A percentile compares a stretch with the other conserved stretches of the same genome.
phyloP scores from a whole-genome alignment of 371 early-diverging fungal genomes.

The Nosema bombycis region DNA sequence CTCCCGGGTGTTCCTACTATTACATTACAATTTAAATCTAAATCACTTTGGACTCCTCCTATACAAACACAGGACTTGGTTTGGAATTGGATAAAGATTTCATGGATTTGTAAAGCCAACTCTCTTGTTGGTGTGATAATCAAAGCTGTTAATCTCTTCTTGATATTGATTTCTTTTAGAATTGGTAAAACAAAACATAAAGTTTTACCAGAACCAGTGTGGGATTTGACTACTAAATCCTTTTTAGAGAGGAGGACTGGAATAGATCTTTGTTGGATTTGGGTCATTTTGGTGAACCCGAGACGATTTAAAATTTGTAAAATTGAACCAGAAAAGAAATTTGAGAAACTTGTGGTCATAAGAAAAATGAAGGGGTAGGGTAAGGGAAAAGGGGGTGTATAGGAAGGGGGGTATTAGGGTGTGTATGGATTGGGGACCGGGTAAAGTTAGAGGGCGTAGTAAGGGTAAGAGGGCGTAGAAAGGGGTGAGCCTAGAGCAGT shows the following conservation, averaged over 20 bases:
- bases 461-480: no score
- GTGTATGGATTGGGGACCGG: no score
- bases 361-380: no score
- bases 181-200: slow-evolving; percentile 90
- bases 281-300: no score
- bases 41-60: slow-evolving; percentile 79
- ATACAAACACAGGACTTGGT: slow-evolving; percentile 80
- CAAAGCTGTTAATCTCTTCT: slow-evolving; percentile 65
- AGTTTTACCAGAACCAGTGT: slow-evolving; percentile 94
- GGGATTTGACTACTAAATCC: slow-evolving; percentile 90
- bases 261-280: slow-evolving; percentile 86
- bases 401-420: no score
- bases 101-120: slow-evolving; percentile 85
- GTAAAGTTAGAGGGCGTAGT: no score
- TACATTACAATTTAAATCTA: slow-evolving; percentile 85
- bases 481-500: no score
- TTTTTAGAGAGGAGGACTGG: slow-evolving; percentile 79
- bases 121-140: slow-evolving; percentile 93
- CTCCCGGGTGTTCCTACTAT: slow-evolving; percentile 94
- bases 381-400: no score
- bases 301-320: no score
- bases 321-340: no score
- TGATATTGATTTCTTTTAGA: slow-evolving; percentile 68
- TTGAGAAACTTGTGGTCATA: no score
- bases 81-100: slow-evolving; percentile 81